Evolutionary conservation across 139 green algal species (phyloP).

Genomic region (Chlorella sp.): DNA sequence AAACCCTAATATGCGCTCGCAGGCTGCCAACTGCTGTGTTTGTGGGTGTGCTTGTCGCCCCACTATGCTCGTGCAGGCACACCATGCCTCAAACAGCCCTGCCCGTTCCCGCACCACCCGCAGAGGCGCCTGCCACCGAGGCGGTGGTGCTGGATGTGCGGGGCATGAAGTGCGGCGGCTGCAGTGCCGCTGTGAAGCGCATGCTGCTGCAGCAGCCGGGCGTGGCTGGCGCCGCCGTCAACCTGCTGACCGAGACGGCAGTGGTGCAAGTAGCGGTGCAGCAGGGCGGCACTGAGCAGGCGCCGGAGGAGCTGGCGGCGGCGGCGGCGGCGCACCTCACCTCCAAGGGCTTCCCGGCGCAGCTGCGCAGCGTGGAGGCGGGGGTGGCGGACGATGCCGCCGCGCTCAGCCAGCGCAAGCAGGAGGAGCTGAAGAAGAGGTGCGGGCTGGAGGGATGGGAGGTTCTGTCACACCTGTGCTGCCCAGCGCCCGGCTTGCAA

Average conservation of each 20-base stretch:
- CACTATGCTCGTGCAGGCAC: not conserved
- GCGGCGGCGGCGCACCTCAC: conserved; percentile 52
- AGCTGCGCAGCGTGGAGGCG: conserved; percentile 41
- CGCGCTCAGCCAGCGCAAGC: conserved; percentile 41
- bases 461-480: not conserved
- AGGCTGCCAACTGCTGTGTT: no score
- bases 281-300: not conserved
- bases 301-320: not conserved
- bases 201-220: conserved; percentile 57
- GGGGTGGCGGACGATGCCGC: conserved; percentile 45
- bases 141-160: conserved; percentile 67
- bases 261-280: conserved; percentile 52
- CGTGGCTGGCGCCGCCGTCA: conserved; percentile 65
- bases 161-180: conserved; percentile 82
- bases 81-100: not conserved
- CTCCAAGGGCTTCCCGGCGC: conserved; percentile 77
- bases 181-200: conserved; percentile 70
- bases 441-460: conserved; percentile 2
- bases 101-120: not conserved
- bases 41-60: no score
- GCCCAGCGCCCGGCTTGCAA: not conserved
- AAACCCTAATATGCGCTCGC: no score
- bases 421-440: conserved; percentile 60
- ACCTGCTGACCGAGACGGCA: conserved; percentile 77
- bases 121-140: not conserved